phyloP scores from a whole-genome alignment of 306 rosid species.

The Trifolium fragiferum region DNA sequence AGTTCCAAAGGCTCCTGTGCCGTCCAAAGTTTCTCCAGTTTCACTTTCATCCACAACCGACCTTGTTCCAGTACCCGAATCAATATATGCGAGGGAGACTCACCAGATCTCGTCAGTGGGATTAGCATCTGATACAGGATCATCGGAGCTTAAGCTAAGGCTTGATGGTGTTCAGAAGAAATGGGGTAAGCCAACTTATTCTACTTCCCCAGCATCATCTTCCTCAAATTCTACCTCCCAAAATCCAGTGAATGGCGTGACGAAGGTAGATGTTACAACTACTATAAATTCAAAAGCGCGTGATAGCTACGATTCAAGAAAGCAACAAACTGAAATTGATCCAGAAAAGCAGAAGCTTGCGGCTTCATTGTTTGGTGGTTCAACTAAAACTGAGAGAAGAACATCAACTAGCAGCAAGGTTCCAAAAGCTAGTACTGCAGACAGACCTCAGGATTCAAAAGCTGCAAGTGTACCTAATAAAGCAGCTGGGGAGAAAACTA shows the following conservation, averaged over 20 bases:
- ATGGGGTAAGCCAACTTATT: conserved; percentile 78
- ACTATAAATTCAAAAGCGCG: conserved; percentile 52
- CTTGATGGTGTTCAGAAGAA: conserved; percentile 88
- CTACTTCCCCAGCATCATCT: conserved; percentile 58
- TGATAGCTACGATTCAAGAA: conserved; percentile 59
- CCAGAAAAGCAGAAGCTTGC: conserved; percentile 87
- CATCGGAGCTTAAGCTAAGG: conserved; percentile 63
- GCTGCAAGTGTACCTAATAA: conserved; percentile 46
- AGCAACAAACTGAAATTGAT: conserved; percentile 60
- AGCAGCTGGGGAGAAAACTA: conserved; percentile 43
- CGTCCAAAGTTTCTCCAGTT: conserved; percentile 51
- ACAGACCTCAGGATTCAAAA: conserved; percentile 60
- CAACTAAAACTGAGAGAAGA: conserved; percentile 67
- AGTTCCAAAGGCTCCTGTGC: conserved; percentile 69
- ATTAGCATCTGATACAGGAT: conserved; percentile 58
- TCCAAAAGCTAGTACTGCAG: conserved; percentile 53
- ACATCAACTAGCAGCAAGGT: conserved; percentile 56
- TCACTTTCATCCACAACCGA: conserved; percentile 62
- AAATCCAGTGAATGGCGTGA: conserved; percentile 60
- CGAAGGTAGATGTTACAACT: conserved; percentile 54
- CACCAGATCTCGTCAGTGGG: conserved; percentile 54
- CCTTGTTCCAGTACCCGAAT: conserved; percentile 74
- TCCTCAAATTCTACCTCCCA: conserved; percentile 58
- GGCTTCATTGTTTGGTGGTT: conserved; percentile 76
- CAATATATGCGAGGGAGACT: conserved; percentile 65